Base-by-base conservation (phyloP, 2,329 filamentous ascomycete genomes). In the Aureobasidium sp. region DNA sequence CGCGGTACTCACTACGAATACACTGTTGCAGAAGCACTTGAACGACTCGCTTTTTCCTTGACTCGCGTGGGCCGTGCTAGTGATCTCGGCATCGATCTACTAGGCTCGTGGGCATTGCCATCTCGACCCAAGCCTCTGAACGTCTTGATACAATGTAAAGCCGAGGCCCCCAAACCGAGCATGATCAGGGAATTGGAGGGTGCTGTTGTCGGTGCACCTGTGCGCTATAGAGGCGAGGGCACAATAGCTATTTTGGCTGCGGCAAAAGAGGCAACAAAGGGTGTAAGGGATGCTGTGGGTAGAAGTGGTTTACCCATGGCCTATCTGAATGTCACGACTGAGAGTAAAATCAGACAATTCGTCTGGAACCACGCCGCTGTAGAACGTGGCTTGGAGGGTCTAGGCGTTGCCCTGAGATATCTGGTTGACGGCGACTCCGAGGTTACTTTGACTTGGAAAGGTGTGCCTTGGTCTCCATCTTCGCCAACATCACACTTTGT, bases 1-100 rank as follows among this genome's bases (percentile, higher is more conserved):
- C 77, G 86, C 45, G 90, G 90, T 66, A 93, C 89, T 0, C 83
- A 83, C 71, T 93, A 89, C 75, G 90, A 94, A 73, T 93, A 93
- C 76, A 84, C 78, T 0, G 82, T 85, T 3, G 80, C 82, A 6
- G 70, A 74, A 4, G 75, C 82, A 1, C 79, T 93, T 0, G 68
- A 79, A 3, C 74, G 75, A 1, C 81, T 88, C 58, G 85, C 86
- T 59, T 89, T 93, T 75, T 73, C 76, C 27, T 78, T 92, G 37
- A 77, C 77, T 50, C 83, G 89, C 36, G 80, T 87, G 2, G 90
- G 89, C 32, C 83, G 86, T 39, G 75, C 77, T 3, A 84, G 82
- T 1, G 89, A 93, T 73, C 80, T 78, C 63, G 89, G 90, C 41
- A 88, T 90, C 67, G 90, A 93, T 70, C 79, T 93, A 1, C 75